Conservation (phyloP, 257 asterid species). For the Oldenlandia corymbosa region DNA sequence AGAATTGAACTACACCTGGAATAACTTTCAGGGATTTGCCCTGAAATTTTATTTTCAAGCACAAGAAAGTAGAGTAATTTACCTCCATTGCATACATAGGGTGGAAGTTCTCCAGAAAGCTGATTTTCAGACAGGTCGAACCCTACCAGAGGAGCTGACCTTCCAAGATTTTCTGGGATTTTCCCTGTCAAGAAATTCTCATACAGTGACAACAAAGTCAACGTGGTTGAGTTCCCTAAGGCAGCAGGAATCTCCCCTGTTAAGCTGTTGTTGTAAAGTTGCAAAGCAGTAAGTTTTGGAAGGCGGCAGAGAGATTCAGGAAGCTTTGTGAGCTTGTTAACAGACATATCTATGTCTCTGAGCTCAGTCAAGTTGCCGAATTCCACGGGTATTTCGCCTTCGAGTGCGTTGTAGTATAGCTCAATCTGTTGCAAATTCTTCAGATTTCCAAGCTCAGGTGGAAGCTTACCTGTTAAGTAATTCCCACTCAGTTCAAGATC, state of each 20-base stretch:
- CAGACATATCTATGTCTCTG: slow-evolving; percentile 64
- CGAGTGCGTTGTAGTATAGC: slow-evolving; percentile 70
- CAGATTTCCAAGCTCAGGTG: slow-evolving; percentile 52
- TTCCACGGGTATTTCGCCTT: slow-evolving; percentile 71
- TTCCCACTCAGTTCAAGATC: slow-evolving; percentile 84
- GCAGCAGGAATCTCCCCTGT: slow-evolving; percentile 59
- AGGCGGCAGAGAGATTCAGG: slow-evolving; percentile 65
- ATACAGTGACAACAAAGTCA: slow-evolving; percentile 64
- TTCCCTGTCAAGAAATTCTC: slow-evolving; percentile 62
- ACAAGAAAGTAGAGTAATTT: slow-evolving; percentile 61
- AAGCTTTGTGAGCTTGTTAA: slow-evolving; percentile 44
- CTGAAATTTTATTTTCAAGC: slow-evolving; percentile 58
- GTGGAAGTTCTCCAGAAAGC: slow-evolving; percentile 63
- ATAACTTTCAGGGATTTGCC: slow-evolving; percentile 58
- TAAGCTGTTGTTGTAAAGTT: slow-evolving; percentile 67
- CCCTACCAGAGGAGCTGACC: slow-evolving; percentile 42
- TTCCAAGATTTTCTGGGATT: slow-evolving; percentile 62
- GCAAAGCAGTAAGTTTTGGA: slow-evolving; percentile 56
- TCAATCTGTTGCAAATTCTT: slow-evolving; percentile 59
- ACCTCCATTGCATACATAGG: slow-evolving; percentile 63
- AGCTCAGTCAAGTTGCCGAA: slow-evolving; percentile 64
- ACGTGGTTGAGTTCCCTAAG: slow-evolving; percentile 54
- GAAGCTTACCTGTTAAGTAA: slow-evolving; percentile 49
- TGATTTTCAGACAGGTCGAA: slow-evolving; percentile 82
- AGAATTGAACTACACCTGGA: slow-evolving; percentile 55